Conservation (phyloP, 1,284 basidiomycete species). For the Sanghuangporus sanghuang region DNA sequence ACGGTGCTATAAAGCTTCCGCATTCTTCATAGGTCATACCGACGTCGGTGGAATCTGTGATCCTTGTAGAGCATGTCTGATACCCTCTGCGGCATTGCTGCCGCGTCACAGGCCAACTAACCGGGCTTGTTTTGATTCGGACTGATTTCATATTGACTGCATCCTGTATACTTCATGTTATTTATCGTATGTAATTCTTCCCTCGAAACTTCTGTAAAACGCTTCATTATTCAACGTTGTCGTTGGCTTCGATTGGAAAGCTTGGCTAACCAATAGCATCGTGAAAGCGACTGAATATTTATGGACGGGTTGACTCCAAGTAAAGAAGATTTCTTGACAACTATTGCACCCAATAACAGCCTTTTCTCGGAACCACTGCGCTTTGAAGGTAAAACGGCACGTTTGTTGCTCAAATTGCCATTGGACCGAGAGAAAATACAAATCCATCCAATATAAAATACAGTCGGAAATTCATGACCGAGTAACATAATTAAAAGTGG, state of each 20-base stretch:
- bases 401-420: background rate
- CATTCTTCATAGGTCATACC: background rate
- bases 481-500: background rate
- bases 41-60: background rate
- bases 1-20: background rate
- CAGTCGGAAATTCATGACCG: background rate
- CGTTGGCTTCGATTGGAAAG: too few relatives aligned
- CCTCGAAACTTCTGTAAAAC: too few relatives aligned
- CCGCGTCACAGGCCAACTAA: background rate
- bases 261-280: too few relatives aligned
- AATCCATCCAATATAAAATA: background rate
- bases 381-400: background rate
- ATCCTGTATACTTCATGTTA: too few relatives aligned
- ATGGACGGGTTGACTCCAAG: too few relatives aligned
- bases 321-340: too few relatives aligned
- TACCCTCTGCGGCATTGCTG: background rate
- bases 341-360: too few relatives aligned
- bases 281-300: too few relatives aligned
- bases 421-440: background rate
- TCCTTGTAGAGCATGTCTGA: background rate
- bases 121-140: background rate
- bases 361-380: too few relatives aligned
- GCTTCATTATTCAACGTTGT: too few relatives aligned
- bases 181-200: too few relatives aligned
- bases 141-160: background rate